A percentile compares a stretch with the other conserved stretches of the same genome.
Evolutionary conservation across 2,329 filamentous ascomycete species (phyloP).

Genomic region (Fusarium sp.): DNA sequence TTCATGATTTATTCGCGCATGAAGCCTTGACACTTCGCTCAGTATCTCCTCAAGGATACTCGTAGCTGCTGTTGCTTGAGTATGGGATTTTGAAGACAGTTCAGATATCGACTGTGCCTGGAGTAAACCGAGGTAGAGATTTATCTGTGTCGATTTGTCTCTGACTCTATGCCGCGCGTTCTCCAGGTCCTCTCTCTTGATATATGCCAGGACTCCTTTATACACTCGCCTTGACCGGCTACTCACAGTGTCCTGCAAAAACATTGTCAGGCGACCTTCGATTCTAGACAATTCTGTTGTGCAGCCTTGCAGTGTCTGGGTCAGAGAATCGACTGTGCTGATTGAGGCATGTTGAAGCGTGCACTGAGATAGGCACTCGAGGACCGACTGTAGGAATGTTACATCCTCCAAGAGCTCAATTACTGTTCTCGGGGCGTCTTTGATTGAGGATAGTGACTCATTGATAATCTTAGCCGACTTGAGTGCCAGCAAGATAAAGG

Average conservation of each 20-base stretch:
- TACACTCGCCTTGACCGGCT: neutral
- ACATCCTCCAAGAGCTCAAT: neutral
- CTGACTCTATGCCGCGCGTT: neutral
- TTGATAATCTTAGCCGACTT: slow-evolving; percentile 21
- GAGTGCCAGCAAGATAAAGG: slow-evolving; percentile 16
- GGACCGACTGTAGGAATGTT: neutral
- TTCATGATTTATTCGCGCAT: neutral
- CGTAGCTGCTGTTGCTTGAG: neutral
- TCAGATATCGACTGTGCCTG: neutral
- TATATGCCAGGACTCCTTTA: neutral
- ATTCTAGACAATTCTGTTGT: neutral
- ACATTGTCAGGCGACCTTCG: neutral
- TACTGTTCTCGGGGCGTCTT: slow-evolving; percentile 2
- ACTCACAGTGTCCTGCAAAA: neutral
- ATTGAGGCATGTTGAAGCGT: neutral
- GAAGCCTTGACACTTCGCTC: neutral
- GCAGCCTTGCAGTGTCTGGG: neutral
- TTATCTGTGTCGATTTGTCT: neutral
- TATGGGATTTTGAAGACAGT: neutral
- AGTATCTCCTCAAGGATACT: neutral
- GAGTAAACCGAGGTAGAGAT: neutral
- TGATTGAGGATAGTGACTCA: slow-evolving; percentile 16
- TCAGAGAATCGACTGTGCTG: neutral
- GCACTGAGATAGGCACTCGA: neutral
- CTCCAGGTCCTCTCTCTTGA: neutral